These are phyloP conservation scores for Knufia fluminis DNA, from an alignment of 2,329 filamentous ascomycete genomes.

Conservation along the genomic window DNA sequence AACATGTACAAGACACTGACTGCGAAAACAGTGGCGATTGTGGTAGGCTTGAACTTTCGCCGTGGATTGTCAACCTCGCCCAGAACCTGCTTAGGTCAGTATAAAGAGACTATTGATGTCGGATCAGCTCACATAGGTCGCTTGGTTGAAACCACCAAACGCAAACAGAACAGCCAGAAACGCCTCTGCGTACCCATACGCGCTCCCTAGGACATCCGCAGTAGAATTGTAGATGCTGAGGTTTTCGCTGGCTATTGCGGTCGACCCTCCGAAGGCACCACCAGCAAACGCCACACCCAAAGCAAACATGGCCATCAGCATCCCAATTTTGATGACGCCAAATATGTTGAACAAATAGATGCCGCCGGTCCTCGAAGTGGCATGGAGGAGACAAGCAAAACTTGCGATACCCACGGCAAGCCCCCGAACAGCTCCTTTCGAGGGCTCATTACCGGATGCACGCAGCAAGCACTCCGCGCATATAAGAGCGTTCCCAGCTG, in stretches of 20 bases:
- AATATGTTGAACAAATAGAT: constrained; percentile 45
- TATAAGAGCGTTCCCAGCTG: constrained; percentile 9
- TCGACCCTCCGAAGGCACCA: constrained; percentile 20
- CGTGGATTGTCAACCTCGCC: constrained; percentile 35
- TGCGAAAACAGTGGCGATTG: constrained; percentile 28
- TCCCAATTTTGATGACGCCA: constrained; percentile 41
- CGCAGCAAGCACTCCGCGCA: constrained; percentile 35
- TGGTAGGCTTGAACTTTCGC: constrained; percentile 29
- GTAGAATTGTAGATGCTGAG: constrained; percentile 24
- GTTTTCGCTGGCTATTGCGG: constrained; percentile 22
- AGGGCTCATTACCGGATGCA: constrained; percentile 30
- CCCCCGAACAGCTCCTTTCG: constrained; percentile 24
- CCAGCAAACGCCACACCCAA: constrained; percentile 28
- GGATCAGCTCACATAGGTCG: constrained; percentile 31
- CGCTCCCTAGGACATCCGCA: constrained; percentile 14
- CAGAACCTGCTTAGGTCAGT: constrained; percentile 22
- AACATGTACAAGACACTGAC: constrained; percentile 31
- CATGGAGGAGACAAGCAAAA: constrained; percentile 41
- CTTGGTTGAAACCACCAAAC: constrained; percentile 37
- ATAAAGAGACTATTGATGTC: neutral
- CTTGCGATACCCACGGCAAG: constrained; percentile 40
- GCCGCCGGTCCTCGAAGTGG: constrained; percentile 40
- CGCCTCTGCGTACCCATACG: constrained; percentile 24
- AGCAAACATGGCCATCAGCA: constrained; percentile 39
- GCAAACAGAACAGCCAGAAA: constrained; percentile 23